Evolutionary conservation across 768 basidiomycete species (phyloP).

Genomic region (Lactarius trivialis): DNA sequence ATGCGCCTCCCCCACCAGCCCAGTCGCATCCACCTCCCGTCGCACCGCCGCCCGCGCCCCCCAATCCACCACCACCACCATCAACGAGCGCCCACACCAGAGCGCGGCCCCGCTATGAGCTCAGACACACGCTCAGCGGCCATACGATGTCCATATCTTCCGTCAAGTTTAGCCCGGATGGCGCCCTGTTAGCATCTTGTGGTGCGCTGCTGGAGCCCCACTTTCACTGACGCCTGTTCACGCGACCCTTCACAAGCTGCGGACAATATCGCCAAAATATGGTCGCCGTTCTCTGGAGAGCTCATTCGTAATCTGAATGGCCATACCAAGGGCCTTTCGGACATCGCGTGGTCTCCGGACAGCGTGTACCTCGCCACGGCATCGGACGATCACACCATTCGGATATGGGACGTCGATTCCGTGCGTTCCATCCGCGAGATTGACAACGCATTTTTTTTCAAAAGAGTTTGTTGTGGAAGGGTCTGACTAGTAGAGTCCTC

Average conservation of each 20-base stretch:
- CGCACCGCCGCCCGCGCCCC: background rate
- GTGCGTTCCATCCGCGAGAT: conserved; percentile 36
- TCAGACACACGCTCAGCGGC: conserved; percentile 60
- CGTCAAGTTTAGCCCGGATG: conserved; percentile 89
- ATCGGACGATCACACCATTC: conserved; percentile 85
- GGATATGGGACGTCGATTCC: conserved; percentile 83
- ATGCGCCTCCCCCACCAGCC: conserved; percentile 36
- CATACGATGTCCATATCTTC: conserved; percentile 83
- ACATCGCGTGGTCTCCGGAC: conserved; percentile 85
- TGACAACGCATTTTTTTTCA: background rate
- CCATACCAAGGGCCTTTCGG: conserved; percentile 79
- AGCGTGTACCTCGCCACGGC: conserved; percentile 80
- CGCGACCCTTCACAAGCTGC: conserved; percentile 43
- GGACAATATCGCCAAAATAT: conserved; percentile 73
- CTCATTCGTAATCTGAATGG: conserved; percentile 68
- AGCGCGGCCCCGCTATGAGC: conserved; percentile 57
- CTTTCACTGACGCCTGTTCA: background rate
- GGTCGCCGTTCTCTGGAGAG: conserved; percentile 75
- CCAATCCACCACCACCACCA: conserved; percentile 7
- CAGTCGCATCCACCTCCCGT: conserved; percentile 30
- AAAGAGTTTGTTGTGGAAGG: conserved; percentile 35
- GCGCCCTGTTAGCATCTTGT: conserved; percentile 77
- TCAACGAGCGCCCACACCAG: conserved; percentile 31
- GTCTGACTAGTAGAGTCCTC: conserved; percentile 61
- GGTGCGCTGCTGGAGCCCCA: conserved; percentile 42